Percentiles rank a stretch among this genome's conserved stretches.
These are phyloP conservation scores for Colletotrichum sansevieriae DNA, from an alignment of 2,329 filamentous ascomycete species.

Conservation along the genomic window DNA sequence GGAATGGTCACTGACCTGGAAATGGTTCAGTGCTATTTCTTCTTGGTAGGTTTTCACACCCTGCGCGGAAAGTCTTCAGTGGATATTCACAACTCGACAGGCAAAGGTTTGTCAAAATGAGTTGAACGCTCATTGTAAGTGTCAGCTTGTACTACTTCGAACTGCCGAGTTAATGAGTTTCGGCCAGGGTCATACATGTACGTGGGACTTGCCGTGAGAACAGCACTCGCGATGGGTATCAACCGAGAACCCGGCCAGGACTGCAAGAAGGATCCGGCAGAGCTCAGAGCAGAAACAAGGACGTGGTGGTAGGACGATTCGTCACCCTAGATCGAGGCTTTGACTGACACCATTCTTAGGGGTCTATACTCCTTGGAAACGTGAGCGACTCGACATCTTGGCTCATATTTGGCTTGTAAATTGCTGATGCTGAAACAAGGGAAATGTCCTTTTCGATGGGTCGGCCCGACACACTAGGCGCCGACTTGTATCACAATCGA, in stretches of 20 bases:
- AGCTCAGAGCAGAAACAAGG: constrained; percentile 53
- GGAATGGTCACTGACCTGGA: constrained; percentile 61
- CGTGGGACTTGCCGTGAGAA: constrained; percentile 60
- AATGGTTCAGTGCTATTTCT: constrained; percentile 61
- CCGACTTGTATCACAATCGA: constrained; percentile 63
- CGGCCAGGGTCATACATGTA: constrained; percentile 59
- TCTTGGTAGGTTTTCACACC: constrained; percentile 51
- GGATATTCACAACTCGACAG: not conserved
- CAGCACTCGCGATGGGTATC: constrained; percentile 60
- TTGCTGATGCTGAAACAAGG: constrained; percentile 43
- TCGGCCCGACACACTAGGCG: constrained; percentile 61
- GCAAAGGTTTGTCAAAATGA: constrained; percentile 64
- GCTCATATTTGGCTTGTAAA: no score
- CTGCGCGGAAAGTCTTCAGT: not conserved
- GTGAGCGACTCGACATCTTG: constrained; percentile 44
- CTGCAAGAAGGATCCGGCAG: constrained; percentile 51
- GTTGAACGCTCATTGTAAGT: constrained; percentile 59
- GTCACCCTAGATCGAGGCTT: fast-evolving
- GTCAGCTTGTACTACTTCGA: fast-evolving
- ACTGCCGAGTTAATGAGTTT: not conserved
- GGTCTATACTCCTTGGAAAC: constrained; percentile 59
- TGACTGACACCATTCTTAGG: constrained; percentile 45
- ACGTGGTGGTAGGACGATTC: constrained; percentile 58
- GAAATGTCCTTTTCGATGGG: constrained; percentile 63
- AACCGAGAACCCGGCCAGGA: constrained; percentile 54